Conservation (phyloP, 169 alveolate species). For the Plasmodium cynomolgi region DNA sequence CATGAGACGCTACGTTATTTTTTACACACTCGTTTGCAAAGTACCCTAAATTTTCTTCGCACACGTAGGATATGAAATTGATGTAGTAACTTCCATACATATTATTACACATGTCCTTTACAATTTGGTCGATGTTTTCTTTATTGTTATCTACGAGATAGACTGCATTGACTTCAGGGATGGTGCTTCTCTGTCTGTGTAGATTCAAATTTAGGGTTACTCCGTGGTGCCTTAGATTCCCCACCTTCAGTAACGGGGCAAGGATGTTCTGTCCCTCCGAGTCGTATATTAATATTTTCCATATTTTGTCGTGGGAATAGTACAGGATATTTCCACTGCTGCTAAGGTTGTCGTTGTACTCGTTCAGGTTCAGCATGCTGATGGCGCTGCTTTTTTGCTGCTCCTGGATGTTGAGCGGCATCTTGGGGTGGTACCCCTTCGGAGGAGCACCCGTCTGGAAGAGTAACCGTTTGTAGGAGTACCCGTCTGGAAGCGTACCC, state of each 20-base stretch:
- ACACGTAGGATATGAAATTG: constrained; percentile 86
- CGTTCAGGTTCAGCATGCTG: constrained; percentile 57
- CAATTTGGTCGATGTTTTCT: constrained; percentile 79
- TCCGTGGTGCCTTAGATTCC: constrained; percentile 89
- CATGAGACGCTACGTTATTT: constrained; percentile 80
- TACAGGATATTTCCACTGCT: constrained; percentile 76
- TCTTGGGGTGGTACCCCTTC: background rate
- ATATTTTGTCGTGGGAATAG: constrained; percentile 79
- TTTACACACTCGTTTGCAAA: constrained; percentile 87
- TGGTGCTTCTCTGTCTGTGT: constrained; percentile 80
- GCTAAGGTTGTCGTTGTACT: constrained; percentile 24
- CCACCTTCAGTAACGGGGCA: constrained; percentile 87
- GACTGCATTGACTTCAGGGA: constrained; percentile 92
- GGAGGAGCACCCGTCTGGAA: background rate
- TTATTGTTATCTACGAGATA: constrained; percentile 81
- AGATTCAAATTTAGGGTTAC: constrained; percentile 87
- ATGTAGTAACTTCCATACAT: constrained; percentile 87
- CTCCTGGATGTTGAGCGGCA: constrained; percentile 68
- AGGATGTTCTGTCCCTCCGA: constrained; percentile 83
- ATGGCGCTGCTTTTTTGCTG: constrained; percentile 69
- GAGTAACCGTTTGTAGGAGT: background rate
- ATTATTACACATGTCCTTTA: constrained; percentile 86
- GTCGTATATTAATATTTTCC: constrained; percentile 90
- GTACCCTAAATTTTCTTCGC: constrained; percentile 81
- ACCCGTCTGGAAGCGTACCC: background rate